Base-by-base conservation (phyloP, 148 eudicot species). In the Camellia granthamiana region DNA sequence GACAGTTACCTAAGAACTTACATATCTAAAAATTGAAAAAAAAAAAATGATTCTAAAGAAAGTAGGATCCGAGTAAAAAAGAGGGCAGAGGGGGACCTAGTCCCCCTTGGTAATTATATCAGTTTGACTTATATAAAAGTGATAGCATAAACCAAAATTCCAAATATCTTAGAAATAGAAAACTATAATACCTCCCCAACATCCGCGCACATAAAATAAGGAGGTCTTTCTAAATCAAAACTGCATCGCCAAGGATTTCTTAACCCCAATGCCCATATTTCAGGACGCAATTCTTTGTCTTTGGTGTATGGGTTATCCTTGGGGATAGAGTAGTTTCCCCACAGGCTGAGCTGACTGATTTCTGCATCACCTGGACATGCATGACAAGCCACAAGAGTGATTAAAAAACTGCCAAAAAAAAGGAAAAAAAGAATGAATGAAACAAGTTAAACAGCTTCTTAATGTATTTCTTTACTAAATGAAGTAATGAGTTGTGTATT, bases 191-290 rank as follows among this genome's bases (percentile, higher is more conserved):
- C 97, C 93, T 92, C 92, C 56, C 98, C 98, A 63, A 87, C 88
- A 82, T 94, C 98, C 61, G 91, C 90, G 81, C 97, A 94, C 88
- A 91, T 80, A 41, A 92, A 91, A 82, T 94, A 94, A 59, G 95
- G 88, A 85, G 98, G 92, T 83, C 97, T 92, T 82, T 87, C 88
- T 16, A 92, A 83, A 83, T 94, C 97, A 78, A 92, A 94, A 68
- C 94, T 92, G 91, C 98, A 94, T n/a, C 95, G 83, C 97, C 98
- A 94, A 46, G 97, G 97, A 82, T 94, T 92, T 82, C 95, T 85
- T 0, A 94, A 72, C 82, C 98, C 95, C 60, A 87, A n/a, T 30
- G 98, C 95, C 97, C 97, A 94, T 82, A 94, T 91, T 82, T 94
- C 98, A 64, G 93, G 91, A 76, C 79, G 85, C 81, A 90, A 85